phyloP scores from a whole-genome alignment of 192 early-diverging fungal species.

The Phycomyces blakesleeanus region DNA sequence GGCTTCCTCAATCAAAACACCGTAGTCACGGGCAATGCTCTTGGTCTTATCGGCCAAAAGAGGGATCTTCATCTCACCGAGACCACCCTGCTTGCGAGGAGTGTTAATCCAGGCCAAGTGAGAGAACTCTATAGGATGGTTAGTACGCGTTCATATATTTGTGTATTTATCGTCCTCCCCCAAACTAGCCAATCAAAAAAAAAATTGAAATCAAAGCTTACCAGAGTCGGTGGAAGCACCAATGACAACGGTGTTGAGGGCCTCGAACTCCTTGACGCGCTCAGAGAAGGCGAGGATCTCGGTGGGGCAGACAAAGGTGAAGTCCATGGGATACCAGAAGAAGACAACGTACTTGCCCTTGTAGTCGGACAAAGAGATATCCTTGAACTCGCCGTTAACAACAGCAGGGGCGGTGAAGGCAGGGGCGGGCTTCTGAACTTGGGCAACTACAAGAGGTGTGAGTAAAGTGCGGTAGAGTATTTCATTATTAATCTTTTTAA shows the following conservation, averaged over 20 bases:
- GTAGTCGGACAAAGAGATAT: slow-evolving; percentile 56
- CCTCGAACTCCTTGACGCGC: slow-evolving; percentile 74
- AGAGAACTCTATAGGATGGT: slow-evolving; percentile 56
- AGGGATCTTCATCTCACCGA: slow-evolving; percentile 88
- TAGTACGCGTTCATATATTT: background rate
- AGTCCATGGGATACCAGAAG: slow-evolving; percentile 77
- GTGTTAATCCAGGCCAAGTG: slow-evolving; percentile 89
- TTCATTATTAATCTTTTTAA: no score
- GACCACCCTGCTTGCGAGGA: slow-evolving; percentile 82
- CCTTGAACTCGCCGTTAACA: slow-evolving; percentile 67
- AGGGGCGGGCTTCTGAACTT: slow-evolving; percentile 53
- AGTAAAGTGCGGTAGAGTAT: no score
- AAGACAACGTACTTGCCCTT: slow-evolving; percentile 53
- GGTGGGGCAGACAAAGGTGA: slow-evolving; percentile 82
- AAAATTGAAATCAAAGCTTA: no score
- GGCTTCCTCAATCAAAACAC: slow-evolving; percentile 75
- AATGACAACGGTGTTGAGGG: slow-evolving; percentile 71
- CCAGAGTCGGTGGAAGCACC: slow-evolving; percentile 62
- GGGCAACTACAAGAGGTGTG: background rate
- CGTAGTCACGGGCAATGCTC: slow-evolving; percentile 83
- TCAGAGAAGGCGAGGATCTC: slow-evolving; percentile 91
- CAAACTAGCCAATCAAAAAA: no score
- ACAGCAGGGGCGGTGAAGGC: slow-evolving; percentile 63
- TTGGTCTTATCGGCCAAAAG: slow-evolving; percentile 67
- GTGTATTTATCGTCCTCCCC: no score